phyloP scores from a whole-genome alignment of 225 moss, liverwort and hornwort species.

The Marchantia paleacea region DNA sequence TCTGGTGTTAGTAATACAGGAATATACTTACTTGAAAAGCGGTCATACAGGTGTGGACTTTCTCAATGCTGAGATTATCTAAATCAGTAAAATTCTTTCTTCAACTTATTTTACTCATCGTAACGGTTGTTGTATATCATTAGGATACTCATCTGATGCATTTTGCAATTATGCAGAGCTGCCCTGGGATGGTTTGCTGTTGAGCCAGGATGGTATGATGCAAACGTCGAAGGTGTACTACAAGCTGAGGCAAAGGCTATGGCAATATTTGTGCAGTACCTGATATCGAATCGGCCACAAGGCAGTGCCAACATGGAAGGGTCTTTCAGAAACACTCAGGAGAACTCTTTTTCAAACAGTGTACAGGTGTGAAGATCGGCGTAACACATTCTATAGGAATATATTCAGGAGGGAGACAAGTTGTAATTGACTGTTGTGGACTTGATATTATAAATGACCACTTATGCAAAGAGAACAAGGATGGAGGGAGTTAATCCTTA shows the following conservation, averaged over 20 bases:
- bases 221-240: constrained; percentile 51
- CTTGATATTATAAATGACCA: not conserved
- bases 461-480: too few relatives aligned
- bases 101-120: not conserved
- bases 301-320: constrained; percentile 34
- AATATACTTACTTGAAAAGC: constrained; percentile 58
- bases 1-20: constrained; percentile 43
- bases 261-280: constrained; percentile 52
- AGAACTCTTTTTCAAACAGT: constrained; percentile 13
- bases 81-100: not conserved
- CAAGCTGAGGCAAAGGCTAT: constrained; percentile 68
- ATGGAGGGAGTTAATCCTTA: too few relatives aligned
- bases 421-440: not conserved
- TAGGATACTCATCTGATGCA: not conserved
- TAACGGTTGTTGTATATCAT: not conserved
- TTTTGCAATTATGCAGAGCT: constrained; percentile 44
- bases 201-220: constrained; percentile 66
- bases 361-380: constrained; percentile 16
- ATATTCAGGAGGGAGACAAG: not conserved
- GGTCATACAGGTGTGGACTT: constrained; percentile 56
- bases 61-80: not conserved
- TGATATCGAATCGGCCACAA: constrained; percentile 45
- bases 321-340: constrained; percentile 30
- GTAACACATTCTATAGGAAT: not conserved
- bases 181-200: constrained; percentile 78